phyloP scores from a whole-genome alignment of 768 basidiomycete species.

The Dacryopinax primogenitus region DNA sequence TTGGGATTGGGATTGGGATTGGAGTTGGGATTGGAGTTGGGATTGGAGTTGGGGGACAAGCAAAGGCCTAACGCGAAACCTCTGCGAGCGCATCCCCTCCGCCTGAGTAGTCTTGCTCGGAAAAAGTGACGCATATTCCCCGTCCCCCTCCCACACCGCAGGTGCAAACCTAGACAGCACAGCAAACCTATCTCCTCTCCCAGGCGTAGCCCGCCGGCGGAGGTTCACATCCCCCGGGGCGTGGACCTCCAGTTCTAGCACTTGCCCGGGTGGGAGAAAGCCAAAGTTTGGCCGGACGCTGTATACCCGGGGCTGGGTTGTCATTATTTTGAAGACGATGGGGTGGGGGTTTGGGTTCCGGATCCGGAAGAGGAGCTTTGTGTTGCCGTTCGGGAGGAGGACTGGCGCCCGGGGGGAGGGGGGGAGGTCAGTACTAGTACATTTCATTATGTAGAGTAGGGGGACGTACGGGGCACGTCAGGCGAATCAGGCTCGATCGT shows the following conservation, averaged over 20 bases:
- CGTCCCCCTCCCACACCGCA: neutral
- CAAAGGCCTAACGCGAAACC: neutral
- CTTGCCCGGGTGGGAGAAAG: neutral
- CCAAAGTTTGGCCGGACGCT: neutral
- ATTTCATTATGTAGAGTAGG: neutral
- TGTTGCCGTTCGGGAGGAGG: conserved; percentile 1
- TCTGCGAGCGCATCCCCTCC: neutral
- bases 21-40: conserved; percentile 12
- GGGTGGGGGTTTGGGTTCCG: neutral
- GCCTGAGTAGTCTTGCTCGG: neutral
- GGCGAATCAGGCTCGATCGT: neutral
- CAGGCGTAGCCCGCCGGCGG: neutral
- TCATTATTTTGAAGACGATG: neutral
- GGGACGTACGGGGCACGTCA: neutral
- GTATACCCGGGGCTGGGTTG: neutral
- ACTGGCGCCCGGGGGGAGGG: too few species aligned
- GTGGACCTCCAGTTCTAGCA: neutral
- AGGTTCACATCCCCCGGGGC: neutral
- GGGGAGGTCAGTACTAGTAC: neutral
- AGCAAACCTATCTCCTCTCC: neutral
- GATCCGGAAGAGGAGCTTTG: neutral
- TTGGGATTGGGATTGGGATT: too few species aligned
- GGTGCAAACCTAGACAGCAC: neutral
- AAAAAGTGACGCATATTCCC: neutral
- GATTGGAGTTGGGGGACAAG: neutral